These are phyloP conservation scores for Craterostigma plantagineum DNA, from an alignment of 257 asterid species.

Conservation along the genomic window DNA sequence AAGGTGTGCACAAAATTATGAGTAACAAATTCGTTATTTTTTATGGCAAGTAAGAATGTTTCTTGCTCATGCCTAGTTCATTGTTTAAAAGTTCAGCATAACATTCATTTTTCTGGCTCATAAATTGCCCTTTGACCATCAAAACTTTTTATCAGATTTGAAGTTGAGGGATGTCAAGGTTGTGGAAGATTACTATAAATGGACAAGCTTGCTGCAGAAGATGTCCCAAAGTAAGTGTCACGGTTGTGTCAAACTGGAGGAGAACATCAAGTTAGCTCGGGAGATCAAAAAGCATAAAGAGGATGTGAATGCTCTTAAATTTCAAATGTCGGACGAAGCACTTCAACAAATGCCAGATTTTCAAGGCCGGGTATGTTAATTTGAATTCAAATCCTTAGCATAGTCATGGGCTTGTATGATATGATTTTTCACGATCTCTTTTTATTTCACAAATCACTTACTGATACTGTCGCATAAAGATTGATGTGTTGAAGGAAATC, in stretches of 20 bases:
- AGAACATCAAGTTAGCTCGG: slow-evolving; percentile 57
- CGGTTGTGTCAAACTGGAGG: slow-evolving; percentile 76
- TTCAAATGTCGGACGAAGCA: slow-evolving; percentile 97
- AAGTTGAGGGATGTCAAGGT: slow-evolving; percentile 55
- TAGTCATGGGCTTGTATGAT: too few relatives aligned
- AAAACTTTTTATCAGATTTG: slow-evolving; percentile 32
- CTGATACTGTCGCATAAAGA: slow-evolving; percentile 31
- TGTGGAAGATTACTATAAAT: slow-evolving; percentile 46
- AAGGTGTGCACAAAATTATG: slow-evolving; percentile 27
- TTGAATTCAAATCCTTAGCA: not conserved
- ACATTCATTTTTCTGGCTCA: too few relatives aligned
- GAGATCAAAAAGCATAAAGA: slow-evolving; percentile 45
- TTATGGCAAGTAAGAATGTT: too few relatives aligned
- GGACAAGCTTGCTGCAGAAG: slow-evolving; percentile 61
- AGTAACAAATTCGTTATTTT: too few relatives aligned
- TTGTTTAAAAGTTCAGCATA: too few relatives aligned
- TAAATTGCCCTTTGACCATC: too few relatives aligned
- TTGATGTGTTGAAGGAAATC: slow-evolving; percentile 79
- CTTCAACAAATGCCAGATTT: slow-evolving; percentile 98
- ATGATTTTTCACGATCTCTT: slow-evolving; percentile 1
- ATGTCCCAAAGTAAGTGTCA: slow-evolving; percentile 86
- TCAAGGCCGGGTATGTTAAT: slow-evolving; percentile 81
- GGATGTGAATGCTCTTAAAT: slow-evolving; percentile 61
- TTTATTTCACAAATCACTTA: slow-evolving; percentile 14
- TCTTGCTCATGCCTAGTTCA: too few relatives aligned